Conservation (phyloP, 108 stramenopile genomes). For the Nitzschia inconspicua region DNA sequence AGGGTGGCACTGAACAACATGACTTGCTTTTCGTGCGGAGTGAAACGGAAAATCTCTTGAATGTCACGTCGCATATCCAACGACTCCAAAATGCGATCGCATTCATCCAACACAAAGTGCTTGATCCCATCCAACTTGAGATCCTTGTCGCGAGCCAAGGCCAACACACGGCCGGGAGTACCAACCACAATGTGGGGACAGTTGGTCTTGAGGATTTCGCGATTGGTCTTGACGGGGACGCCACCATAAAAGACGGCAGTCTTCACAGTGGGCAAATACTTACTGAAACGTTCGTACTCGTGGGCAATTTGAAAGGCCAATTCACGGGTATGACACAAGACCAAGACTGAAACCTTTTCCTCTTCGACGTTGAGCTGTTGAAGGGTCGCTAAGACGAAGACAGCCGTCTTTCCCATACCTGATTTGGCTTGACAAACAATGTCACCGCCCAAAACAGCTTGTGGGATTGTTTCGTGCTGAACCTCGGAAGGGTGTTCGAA, state of each 20-base stretch:
- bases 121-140: constrained; percentile 94
- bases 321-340: constrained; percentile 99
- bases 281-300: constrained; percentile 99
- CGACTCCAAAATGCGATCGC: constrained; percentile 96
- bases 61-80: constrained; percentile 98
- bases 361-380: constrained; percentile 89
- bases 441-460: constrained; percentile 98
- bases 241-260: constrained; percentile 99
- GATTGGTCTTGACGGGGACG: constrained; percentile 81
- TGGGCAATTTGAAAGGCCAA: constrained; percentile 99
- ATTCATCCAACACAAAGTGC: constrained; percentile 99
- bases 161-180: constrained; percentile 96
- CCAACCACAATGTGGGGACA: constrained; percentile 98
- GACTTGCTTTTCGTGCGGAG: constrained; percentile 98
- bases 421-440: constrained; percentile 99
- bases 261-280: constrained; percentile 97
- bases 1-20: constrained; percentile 99
- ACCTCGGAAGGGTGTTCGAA: constrained; percentile 99
- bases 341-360: constrained; percentile 85
- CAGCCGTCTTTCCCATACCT: constrained; percentile 99
- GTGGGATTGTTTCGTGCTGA: constrained; percentile 98
- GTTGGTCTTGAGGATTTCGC: constrained; percentile 91
- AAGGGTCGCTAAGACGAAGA: constrained; percentile 98
- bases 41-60: constrained; percentile 98
- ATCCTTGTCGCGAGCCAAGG: constrained; percentile 87